phyloP scores from a whole-genome alignment of 352 stramenopile genomes.

The Pythium diclinum region DNA sequence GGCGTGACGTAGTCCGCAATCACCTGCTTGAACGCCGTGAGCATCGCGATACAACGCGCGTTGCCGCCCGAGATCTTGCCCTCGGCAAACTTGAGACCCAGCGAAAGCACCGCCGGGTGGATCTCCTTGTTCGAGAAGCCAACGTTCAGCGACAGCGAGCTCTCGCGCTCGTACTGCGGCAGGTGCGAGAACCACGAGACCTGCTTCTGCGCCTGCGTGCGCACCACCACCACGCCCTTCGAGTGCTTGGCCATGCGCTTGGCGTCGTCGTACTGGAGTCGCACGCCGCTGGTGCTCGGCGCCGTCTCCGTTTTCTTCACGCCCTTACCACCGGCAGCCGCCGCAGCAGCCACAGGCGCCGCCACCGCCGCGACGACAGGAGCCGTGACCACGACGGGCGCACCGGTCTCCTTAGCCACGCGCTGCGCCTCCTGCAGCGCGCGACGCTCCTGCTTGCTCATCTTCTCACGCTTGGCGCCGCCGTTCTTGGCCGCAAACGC shows the following conservation, averaged over 20 bases:
- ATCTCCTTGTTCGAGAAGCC: slow-evolving; percentile 77
- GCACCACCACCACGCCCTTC: slow-evolving; percentile 66
- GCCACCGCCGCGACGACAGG: background rate
- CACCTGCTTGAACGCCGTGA: slow-evolving; percentile 89
- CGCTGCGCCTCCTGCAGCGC: slow-evolving; percentile 90
- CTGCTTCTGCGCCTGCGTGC: slow-evolving; percentile 77
- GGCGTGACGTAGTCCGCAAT: slow-evolving; percentile 89
- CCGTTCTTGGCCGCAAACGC: slow-evolving; percentile 51
- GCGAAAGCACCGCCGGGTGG: slow-evolving; percentile 87
- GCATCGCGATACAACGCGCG: slow-evolving; percentile 91
- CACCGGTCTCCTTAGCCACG: slow-evolving; percentile 62
- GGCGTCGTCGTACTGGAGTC: slow-evolving; percentile 75
- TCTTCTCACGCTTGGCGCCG: slow-evolving; percentile 68
- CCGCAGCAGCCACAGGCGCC: background rate
- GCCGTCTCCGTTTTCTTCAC: slow-evolving; percentile 39
- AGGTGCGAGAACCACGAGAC: slow-evolving; percentile 82
- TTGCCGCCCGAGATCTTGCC: slow-evolving; percentile 90
- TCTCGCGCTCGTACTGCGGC: slow-evolving; percentile 82
- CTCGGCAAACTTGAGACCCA: slow-evolving; percentile 91
- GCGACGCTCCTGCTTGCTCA: slow-evolving; percentile 91
- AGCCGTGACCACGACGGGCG: slow-evolving; percentile 1
- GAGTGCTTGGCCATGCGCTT: slow-evolving; percentile 75
- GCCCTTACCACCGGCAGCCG: slow-evolving; percentile 25
- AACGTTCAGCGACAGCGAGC: slow-evolving; percentile 66
- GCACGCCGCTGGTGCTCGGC: slow-evolving; percentile 40